Evolutionary conservation across 106 monocot species (phyloP), one percentile per base, ranked within the genome.

Genomic region (Agapanthus africanus): DNA sequence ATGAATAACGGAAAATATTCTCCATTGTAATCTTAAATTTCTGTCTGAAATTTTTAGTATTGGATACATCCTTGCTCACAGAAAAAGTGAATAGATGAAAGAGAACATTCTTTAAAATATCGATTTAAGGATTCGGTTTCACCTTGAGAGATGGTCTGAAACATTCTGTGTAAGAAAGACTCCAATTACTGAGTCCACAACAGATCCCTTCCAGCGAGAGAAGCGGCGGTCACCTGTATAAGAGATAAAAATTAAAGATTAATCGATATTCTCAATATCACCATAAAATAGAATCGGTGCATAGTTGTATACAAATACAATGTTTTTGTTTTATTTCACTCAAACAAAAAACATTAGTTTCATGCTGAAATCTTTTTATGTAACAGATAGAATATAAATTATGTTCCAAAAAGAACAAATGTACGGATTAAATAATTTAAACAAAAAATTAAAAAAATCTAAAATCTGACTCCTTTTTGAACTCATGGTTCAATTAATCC

Each of bases 101-200:
- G 33, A 33, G n/a, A 61, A 36, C 0, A 11, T 13, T 61, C n/a
- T n/a, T n/a, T n/a, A n/a, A n/a, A n/a, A n/a, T n/a, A n/a, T n/a
- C n/a, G n/a, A n/a, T n/a, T 37, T 65, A 28, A 57, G 54, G 37
- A 68, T 33, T 21, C 19, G 33, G 33, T 46, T 38, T 70, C 65
- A 90, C 90, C 90, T 90, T 25, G 90, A 90, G 33, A 85, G 77
- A 72, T 88, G 82, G 37, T 88, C 88, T 21, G 84, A 76, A 39
- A 88, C 88, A 78, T 88, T 88, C 54, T 88, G 88, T 33, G 88
- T 88, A 26, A 88, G 84, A 59, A 85, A 85, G 0, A 85, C 88
- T 9, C 88, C 90, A 34, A 90, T 72, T 26, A 90, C 82, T 15
- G 90, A 90, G 49, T 90, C 90, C 40, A 90, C 72, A 46, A 90